Percentiles rank a stretch among this genome's conserved stretches.
Evolutionary conservation across 805 yeast genomes (phyloP).

Genomic region (Sugiyamaella lignohabitans): DNA sequence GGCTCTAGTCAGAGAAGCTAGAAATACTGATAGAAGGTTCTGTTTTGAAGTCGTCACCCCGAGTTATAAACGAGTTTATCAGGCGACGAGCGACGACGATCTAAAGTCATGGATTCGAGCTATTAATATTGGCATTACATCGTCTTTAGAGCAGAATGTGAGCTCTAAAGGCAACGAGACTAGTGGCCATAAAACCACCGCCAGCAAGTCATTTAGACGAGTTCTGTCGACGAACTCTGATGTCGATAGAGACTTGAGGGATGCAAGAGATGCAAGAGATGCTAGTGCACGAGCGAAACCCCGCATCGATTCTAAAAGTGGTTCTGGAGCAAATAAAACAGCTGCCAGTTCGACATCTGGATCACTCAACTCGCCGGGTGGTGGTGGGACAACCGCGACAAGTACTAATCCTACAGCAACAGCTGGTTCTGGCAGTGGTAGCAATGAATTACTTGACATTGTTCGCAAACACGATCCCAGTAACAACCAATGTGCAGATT

Average conservation of each 20-base stretch:
- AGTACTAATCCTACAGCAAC: background rate
- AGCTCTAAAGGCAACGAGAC: slow-evolving; percentile 1
- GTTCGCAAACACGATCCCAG: slow-evolving; percentile 34
- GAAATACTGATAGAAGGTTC: slow-evolving; percentile 37
- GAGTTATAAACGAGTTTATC: slow-evolving; percentile 63
- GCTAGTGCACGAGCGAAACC: background rate
- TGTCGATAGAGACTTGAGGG: background rate
- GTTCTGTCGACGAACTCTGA: slow-evolving; percentile 3
- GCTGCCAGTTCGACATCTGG: too few relatives aligned
- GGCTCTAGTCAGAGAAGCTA: slow-evolving; percentile 49
- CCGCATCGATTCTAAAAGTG: background rate
- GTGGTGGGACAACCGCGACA: too few relatives aligned
- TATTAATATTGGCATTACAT: slow-evolving; percentile 47
- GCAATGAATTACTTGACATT: slow-evolving; percentile 13
- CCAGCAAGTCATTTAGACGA: background rate
- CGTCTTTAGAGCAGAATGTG: slow-evolving; percentile 36
- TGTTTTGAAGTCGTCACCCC: slow-evolving; percentile 78
- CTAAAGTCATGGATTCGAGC: slow-evolving; percentile 61
- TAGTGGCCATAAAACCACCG: slow-evolving; percentile 4
- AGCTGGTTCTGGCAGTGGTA: too few relatives aligned
- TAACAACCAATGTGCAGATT: slow-evolving; percentile 71
- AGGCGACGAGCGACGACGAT: slow-evolving; percentile 65
- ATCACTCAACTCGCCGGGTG: too few relatives aligned
- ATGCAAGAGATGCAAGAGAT: background rate
- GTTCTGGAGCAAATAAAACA: too few relatives aligned